These are phyloP conservation scores for Vachellia collinsii DNA, from an alignment of 306 rosid species.

Conservation along the genomic window DNA sequence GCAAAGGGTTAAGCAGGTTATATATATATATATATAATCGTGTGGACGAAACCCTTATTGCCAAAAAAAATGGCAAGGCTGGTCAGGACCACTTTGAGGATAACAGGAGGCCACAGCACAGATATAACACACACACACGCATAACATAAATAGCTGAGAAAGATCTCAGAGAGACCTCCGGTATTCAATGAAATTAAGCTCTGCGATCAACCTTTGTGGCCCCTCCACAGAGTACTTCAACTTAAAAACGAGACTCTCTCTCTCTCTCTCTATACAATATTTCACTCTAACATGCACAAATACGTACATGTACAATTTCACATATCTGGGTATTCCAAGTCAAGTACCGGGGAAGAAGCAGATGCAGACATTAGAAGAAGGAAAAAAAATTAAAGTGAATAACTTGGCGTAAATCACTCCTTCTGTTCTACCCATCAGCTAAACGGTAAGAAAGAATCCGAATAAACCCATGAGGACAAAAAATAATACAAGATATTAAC, in stretches of 20 bases:
- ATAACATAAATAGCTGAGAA: slow-evolving; percentile 9
- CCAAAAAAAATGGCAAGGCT: background rate
- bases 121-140: background rate
- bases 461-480: background rate
- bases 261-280: background rate
- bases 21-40: background rate
- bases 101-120: slow-evolving; percentile 25
- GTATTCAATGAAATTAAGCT: background rate
- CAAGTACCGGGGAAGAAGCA: slow-evolving; percentile 22
- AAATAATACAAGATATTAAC: background rate
- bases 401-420: background rate
- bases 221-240: background rate
- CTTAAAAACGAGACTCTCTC: background rate
- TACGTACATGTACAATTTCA: background rate
- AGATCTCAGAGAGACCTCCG: background rate
- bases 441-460: background rate
- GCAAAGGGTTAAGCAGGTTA: slow-evolving; percentile 51
- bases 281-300: slow-evolving; percentile 18
- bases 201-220: background rate
- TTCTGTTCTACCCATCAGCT: background rate
- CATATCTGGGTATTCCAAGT: background rate
- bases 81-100: slow-evolving; percentile 60
- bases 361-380: slow-evolving; percentile 32
- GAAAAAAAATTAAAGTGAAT: slow-evolving; percentile 4
- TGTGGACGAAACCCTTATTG: slow-evolving; percentile 44